Evolutionary conservation across 1,284 basidiomycete species (phyloP).

Genomic region (Leucoagaricus sp.): DNA sequence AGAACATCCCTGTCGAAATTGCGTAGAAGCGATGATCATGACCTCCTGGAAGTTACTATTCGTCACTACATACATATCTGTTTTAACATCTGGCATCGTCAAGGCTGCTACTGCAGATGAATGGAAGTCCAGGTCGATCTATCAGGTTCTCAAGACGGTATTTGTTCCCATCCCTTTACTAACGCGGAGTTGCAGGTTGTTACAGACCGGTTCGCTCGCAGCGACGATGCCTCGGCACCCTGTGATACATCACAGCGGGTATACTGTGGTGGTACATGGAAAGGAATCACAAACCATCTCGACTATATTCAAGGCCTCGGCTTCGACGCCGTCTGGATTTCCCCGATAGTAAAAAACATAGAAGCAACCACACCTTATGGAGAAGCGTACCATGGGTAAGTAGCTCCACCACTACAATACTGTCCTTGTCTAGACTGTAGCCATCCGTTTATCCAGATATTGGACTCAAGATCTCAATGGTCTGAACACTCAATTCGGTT

Average conservation of each 20-base stretch:
- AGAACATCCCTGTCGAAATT: no score
- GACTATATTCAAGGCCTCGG: slow-evolving; percentile 80
- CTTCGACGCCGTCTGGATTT: slow-evolving; percentile 74
- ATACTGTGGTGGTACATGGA: slow-evolving; percentile 79
- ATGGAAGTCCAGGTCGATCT: slow-evolving; percentile 6
- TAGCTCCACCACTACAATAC: background rate
- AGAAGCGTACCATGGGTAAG: slow-evolving; percentile 62
- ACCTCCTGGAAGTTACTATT: background rate
- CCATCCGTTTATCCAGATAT: no score
- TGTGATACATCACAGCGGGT: slow-evolving; percentile 57
- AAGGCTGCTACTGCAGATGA: background rate
- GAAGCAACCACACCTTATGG: slow-evolving; percentile 64
- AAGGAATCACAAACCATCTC: slow-evolving; percentile 67
- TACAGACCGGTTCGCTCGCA: slow-evolving; percentile 73
- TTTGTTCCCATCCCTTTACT: background rate
- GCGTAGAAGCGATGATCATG: no score
- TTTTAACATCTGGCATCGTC: background rate
- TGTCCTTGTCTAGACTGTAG: no score
- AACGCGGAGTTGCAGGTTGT: slow-evolving; percentile 41
- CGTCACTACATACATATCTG: background rate
- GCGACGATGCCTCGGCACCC: slow-evolving; percentile 34
- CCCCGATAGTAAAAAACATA: slow-evolving; percentile 64
- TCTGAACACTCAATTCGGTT: slow-evolving; percentile 69
- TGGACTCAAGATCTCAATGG: slow-evolving; percentile 62
- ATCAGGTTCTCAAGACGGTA: slow-evolving; percentile 5